phyloP scores from a whole-genome alignment of 169 alveolate species.

The Cryptosporidium xiaoi region DNA sequence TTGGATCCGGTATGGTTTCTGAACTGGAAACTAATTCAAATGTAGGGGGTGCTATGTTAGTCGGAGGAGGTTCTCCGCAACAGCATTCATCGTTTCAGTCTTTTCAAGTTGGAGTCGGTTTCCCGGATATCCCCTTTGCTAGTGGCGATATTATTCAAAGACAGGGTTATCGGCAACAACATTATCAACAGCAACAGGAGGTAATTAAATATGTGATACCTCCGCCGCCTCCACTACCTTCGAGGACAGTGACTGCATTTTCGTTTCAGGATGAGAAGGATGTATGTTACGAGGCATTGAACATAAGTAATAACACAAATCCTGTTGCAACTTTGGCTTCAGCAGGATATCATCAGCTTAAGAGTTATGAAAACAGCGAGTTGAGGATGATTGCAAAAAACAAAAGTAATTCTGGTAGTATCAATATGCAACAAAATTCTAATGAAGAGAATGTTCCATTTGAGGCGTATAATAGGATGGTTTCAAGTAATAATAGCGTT shows the following conservation, averaged over 20 bases:
- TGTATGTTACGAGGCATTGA: not conserved
- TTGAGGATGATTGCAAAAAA: too few relatives aligned
- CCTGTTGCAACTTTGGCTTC: slow-evolving; percentile 70
- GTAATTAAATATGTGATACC: slow-evolving; percentile 41
- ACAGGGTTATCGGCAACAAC: not conserved
- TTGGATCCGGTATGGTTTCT: too few relatives aligned
- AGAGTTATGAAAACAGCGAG: not conserved
- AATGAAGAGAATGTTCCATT: too few relatives aligned
- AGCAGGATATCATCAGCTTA: slow-evolving; percentile 27
- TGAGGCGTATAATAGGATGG: too few relatives aligned
- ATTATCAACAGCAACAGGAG: not conserved
- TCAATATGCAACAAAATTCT: too few relatives aligned
- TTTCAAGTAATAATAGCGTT: too few relatives aligned
- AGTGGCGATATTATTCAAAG: not conserved
- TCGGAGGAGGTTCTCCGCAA: too few relatives aligned
- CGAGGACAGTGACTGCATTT: not conserved
- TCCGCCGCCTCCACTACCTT: slow-evolving; percentile 60
- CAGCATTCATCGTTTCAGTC: too few relatives aligned
- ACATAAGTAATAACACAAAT: not conserved
- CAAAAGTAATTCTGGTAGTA: too few relatives aligned
- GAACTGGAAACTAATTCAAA: too few relatives aligned
- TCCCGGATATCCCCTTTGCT: not conserved
- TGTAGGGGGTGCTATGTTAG: too few relatives aligned
- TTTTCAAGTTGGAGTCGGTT: too few relatives aligned
- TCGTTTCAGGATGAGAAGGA: slow-evolving; percentile 23